These are phyloP conservation scores for Elsinoe australis DNA, from an alignment of 2,329 filamentous ascomycete species.

Conservation along the genomic window DNA sequence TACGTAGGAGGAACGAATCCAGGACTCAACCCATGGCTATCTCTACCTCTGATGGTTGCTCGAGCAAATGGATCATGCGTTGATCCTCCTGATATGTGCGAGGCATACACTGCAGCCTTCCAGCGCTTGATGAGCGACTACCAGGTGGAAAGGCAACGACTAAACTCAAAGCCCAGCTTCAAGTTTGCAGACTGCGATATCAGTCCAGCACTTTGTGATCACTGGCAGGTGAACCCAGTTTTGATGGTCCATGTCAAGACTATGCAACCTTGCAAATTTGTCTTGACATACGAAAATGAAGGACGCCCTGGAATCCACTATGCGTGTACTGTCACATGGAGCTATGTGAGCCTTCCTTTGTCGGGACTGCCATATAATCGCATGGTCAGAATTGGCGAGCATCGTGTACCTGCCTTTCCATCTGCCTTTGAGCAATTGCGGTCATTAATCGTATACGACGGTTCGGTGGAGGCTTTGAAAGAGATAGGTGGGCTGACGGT, in stretches of 20 bases:
- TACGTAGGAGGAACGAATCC: conserved; percentile 15
- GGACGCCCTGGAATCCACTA: neutral
- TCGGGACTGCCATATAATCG: conserved; percentile 5
- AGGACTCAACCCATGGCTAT: neutral
- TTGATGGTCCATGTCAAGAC: conserved; percentile 10
- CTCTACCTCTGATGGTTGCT: neutral
- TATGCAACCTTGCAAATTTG: conserved; percentile 3
- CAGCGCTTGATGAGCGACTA: neutral
- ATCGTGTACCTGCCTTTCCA: conserved; percentile 10
- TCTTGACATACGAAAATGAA: neutral
- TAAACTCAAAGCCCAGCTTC: neutral
- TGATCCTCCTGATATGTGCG: conserved; percentile 4
- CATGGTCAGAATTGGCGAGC: conserved; percentile 1
- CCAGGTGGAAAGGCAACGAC: neutral
- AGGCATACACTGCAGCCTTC: conserved; percentile 5
- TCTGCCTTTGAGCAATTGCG: conserved; percentile 12
- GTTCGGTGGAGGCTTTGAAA: neutral
- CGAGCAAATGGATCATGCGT: conserved; percentile 11
- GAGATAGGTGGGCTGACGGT: neutral
- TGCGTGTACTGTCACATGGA: neutral
- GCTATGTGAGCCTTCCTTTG: conserved; percentile 2
- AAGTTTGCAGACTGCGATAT: conserved; percentile 15
- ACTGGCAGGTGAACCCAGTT: conserved; percentile 1
- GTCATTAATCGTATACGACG: conserved; percentile 6
- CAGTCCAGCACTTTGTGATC: conserved; percentile 2